A percentile compares a stretch with the other conserved stretches of the same genome.
Evolutionary conservation across 768 basidiomycete species (phyloP).

Genomic region (Lentinula detonsa): DNA sequence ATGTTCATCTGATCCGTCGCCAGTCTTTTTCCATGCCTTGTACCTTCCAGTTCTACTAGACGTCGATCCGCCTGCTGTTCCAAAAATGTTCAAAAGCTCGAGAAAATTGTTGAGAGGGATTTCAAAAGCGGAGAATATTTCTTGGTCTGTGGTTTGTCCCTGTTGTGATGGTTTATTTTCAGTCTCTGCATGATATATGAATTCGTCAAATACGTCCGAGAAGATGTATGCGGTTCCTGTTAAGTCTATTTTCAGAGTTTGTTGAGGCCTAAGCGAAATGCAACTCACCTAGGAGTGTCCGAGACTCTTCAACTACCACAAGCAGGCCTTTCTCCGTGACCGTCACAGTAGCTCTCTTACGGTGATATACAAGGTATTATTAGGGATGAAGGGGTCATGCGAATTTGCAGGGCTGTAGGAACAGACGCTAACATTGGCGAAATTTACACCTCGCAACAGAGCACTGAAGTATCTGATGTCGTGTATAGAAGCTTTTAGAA

Average conservation of each 20-base stretch:
- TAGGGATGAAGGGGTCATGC: not conserved
- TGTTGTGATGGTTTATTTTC: slow-evolving; percentile 21
- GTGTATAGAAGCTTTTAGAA: slow-evolving; percentile 67
- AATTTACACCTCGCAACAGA: slow-evolving; percentile 76
- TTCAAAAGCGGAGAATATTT: slow-evolving; percentile 51
- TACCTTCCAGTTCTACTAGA: slow-evolving; percentile 27
- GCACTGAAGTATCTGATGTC: slow-evolving; percentile 80
- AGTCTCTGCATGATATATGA: slow-evolving; percentile 48
- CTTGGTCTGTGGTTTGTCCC: slow-evolving; percentile 20
- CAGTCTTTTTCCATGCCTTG: slow-evolving; percentile 43
- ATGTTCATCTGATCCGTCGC: slow-evolving; percentile 38
- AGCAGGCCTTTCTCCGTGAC: slow-evolving; percentile 66
- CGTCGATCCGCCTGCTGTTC: slow-evolving; percentile 55
- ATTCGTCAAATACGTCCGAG: slow-evolving; percentile 74
- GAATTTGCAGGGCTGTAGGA: not conserved
- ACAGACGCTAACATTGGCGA: slow-evolving; percentile 57
- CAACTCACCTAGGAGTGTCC: slow-evolving; percentile 65
- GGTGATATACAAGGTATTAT: slow-evolving; percentile 8
- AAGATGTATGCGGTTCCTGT: slow-evolving; percentile 86
- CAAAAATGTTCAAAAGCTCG: slow-evolving; percentile 92
- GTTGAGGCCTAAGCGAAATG: not conserved
- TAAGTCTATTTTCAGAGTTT: not conserved
- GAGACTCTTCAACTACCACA: slow-evolving; percentile 81
- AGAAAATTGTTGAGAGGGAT: slow-evolving; percentile 79
- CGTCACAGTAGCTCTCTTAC: slow-evolving; percentile 68